Evolutionary conservation across 371 early-diverging fungal species (phyloP), one percentile per base, ranked within the genome.

Genomic region (Choanephora cucurbitarum): DNA sequence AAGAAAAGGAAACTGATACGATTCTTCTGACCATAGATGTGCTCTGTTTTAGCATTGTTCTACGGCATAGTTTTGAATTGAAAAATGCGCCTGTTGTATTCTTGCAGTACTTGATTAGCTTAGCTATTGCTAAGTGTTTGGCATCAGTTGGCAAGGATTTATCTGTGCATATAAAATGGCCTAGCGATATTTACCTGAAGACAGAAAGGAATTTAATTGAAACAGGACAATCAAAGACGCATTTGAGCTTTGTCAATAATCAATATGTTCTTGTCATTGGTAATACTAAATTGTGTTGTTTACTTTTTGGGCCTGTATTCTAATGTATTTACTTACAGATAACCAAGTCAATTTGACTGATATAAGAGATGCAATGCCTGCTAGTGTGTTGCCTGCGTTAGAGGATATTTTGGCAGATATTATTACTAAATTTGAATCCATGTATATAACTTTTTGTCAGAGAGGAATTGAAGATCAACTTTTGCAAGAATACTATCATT

Each of bases 81-180:
- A 60, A 68, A 0, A 77, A 83, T 34, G 75, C 83, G 0, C 81
- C 90, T 0, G 87, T 84, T 0, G 85, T 95, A 0, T 92, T 96
- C 69, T 73, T 98, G 15, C 97, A 98, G 72, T 97, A 97, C 60
- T 52, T 98, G 6, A 81, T 91, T 46, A 90, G 89, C 2, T 64
- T 97, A 41, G 89, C 96, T 1, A 82, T 93, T 0, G 89, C 92
- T 0, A 89, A 93, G 57, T 89, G 91, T 18, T 73, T 97, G 11
- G 71, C 83, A 46, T 47, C 73, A 3, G 73, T 92, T 6, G 94
- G 91, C 67, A 87, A 86, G 64, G 71, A 86, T 14, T 61, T 94
- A 5, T 91, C 93, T 0, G 62, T 98, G 49, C 80, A 82, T 34
- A 69, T 98, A 33, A 98, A 98, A 68, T 98, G 98, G 98, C 98